These are phyloP conservation scores for Syzygium grande DNA, from an alignment of 345 rosid genomes.

Conservation along the genomic window DNA sequence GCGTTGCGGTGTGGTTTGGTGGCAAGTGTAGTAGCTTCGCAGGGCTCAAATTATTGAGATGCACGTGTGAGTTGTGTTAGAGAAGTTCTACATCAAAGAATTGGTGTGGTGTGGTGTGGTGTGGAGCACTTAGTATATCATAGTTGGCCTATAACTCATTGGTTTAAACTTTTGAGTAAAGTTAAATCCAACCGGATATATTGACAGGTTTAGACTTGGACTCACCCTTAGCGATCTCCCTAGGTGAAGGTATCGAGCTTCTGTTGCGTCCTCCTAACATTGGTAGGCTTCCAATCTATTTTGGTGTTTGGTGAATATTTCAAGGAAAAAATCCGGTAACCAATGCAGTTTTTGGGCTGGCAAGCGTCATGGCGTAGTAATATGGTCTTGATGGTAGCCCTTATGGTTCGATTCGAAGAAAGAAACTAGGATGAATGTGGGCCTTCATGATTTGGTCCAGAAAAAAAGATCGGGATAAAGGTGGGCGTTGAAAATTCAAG, in stretches of 20 bases:
- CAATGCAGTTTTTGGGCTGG: rapidly evolving
- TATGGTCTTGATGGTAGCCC: background rate
- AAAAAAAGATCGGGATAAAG: background rate
- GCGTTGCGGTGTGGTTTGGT: background rate
- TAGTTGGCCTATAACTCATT: background rate
- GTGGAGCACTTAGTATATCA: background rate
- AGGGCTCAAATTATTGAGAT: background rate
- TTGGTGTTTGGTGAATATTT: background rate
- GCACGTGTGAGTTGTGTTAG: background rate
- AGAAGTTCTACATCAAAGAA: background rate
- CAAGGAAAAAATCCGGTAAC: background rate
- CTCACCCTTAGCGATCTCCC: background rate
- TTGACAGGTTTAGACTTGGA: rapidly evolving
- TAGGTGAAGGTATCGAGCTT: background rate
- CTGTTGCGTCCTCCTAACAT: background rate
- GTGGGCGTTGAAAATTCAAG: background rate
- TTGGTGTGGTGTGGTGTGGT: background rate
- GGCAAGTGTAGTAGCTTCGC: background rate
- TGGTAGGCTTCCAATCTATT: background rate
- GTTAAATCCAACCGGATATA: background rate
- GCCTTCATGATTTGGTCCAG: no score
- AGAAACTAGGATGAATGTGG: no score
- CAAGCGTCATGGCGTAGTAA: background rate
- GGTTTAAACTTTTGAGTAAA: background rate
- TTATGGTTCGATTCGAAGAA: background rate